phyloP scores from a whole-genome alignment of 495 filamentous ascomycete genomes.

The Umbilicaria muhlenbergii region DNA sequence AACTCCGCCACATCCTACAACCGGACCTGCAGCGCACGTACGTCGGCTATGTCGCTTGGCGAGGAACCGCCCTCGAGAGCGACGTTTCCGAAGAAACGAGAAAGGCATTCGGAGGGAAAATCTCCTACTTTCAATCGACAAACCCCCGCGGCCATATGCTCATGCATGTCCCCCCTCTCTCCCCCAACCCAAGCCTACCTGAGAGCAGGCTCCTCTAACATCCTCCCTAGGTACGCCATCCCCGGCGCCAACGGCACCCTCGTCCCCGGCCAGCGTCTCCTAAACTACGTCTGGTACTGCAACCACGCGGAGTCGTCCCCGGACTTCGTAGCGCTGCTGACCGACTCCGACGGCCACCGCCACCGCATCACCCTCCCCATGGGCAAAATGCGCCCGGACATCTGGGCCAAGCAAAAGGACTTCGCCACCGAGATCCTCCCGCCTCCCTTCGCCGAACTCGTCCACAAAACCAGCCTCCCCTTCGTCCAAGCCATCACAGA shows the following conservation, averaged over 20 bases:
- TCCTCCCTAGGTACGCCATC: slow-evolving; percentile 26
- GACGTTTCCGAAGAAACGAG: slow-evolving; percentile 18
- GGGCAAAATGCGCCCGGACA: slow-evolving; percentile 6
- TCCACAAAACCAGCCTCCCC: slow-evolving; percentile 13
- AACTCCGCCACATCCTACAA: slow-evolving; percentile 8
- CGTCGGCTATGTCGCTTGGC: slow-evolving; percentile 35
- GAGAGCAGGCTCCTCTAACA: neutral
- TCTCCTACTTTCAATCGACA: slow-evolving; percentile 27
- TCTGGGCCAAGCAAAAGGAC: slow-evolving; percentile 6
- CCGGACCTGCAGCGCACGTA: slow-evolving; percentile 4
- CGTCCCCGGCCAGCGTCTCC: slow-evolving; percentile 28
- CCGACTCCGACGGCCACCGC: slow-evolving; percentile 7
- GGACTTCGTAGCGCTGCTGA: slow-evolving; percentile 3
- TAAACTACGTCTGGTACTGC: slow-evolving; percentile 42
- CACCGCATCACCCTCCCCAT: slow-evolving; percentile 12
- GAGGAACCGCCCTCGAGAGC: slow-evolving; percentile 31
- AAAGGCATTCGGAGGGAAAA: slow-evolving; percentile 6
- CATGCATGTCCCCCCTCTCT: slow-evolving; percentile 7
- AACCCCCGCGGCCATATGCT: slow-evolving; percentile 22
- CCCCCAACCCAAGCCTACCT: too few species aligned
- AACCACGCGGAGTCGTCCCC: slow-evolving; percentile 14
- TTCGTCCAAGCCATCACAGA: slow-evolving; percentile 16
- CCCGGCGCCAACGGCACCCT: slow-evolving; percentile 33
- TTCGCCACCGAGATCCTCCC: neutral
- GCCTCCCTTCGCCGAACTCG: slow-evolving; percentile 12